Evolutionary conservation across 1,284 basidiomycete species (phyloP).

Genomic region (Leccinum fuscescens): DNA sequence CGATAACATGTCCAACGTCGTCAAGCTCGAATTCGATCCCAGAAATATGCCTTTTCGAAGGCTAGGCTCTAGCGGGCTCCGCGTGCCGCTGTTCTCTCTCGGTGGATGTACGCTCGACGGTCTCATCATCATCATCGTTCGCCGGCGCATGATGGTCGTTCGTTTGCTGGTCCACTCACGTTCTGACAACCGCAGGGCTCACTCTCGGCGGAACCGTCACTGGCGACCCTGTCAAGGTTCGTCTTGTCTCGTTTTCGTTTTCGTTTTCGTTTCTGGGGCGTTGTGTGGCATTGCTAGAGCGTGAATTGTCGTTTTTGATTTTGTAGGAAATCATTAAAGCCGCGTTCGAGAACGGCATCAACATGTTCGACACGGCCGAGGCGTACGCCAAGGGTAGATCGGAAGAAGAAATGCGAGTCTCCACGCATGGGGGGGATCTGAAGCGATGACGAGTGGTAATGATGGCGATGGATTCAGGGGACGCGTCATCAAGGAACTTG

Average conservation of each 20-base stretch:
- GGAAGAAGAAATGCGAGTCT: constrained; percentile 40
- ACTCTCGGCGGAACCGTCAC: constrained; percentile 49
- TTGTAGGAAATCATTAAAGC: constrained; percentile 40
- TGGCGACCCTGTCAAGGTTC: constrained; percentile 48
- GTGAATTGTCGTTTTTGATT: neutral
- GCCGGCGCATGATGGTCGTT: neutral
- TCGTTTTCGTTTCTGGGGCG: neutral
- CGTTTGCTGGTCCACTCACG: neutral
- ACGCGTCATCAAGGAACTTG: constrained; percentile 66
- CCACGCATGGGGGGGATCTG: neutral
- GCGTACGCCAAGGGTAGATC: constrained; percentile 52
- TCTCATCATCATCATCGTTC: neutral
- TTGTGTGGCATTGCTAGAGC: neutral
- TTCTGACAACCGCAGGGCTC: constrained; percentile 23
- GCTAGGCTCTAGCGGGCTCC: constrained; percentile 68
- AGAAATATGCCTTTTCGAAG: constrained; percentile 73
- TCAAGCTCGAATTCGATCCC: constrained; percentile 43
- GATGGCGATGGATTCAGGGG: constrained; percentile 39
- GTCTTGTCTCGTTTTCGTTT: neutral
- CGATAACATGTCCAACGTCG: constrained; percentile 14
- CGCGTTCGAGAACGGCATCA: constrained; percentile 48
- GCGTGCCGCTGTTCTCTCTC: constrained; percentile 74
- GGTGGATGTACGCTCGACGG: constrained; percentile 59
- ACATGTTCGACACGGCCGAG: constrained; percentile 63
- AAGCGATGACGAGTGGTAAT: neutral